Evolutionary conservation across 352 stramenopile genomes (phyloP).

Genomic region (Aphanomyces invadans): DNA sequence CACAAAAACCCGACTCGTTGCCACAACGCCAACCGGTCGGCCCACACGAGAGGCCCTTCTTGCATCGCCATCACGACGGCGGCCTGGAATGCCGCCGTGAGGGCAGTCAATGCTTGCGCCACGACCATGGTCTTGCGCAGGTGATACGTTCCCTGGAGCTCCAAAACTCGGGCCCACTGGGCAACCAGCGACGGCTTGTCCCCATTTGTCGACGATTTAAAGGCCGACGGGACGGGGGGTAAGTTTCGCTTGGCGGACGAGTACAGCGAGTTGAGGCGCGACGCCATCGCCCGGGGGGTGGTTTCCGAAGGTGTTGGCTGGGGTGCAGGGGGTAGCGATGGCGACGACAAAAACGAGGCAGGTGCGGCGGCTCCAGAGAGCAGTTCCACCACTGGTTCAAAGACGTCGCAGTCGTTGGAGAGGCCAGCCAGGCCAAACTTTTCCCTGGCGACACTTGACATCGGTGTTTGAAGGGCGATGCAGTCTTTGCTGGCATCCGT

Average conservation of each 20-base stretch:
- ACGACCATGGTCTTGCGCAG: conserved; percentile 3
- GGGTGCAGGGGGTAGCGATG: neutral
- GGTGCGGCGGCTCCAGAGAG: neutral
- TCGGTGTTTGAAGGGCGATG: neutral
- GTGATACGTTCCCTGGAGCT: neutral
- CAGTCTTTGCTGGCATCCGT: neutral
- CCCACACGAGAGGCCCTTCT: neutral
- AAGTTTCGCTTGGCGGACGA: conserved; percentile 1
- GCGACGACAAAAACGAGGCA: neutral
- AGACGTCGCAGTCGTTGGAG: neutral
- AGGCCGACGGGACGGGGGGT: neutral
- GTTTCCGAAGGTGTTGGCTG: neutral
- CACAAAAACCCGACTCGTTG: neutral
- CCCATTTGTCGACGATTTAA: neutral
- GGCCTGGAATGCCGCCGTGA: neutral
- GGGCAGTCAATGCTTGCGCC: conserved; percentile 2
- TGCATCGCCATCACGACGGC: neutral
- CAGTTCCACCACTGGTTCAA: neutral
- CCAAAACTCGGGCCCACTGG: neutral
- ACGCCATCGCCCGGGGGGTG: neutral
- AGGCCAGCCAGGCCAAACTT: neutral
- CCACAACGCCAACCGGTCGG: neutral
- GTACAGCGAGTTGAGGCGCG: neutral
- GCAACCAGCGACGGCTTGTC: neutral
- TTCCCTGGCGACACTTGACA: neutral